Evolutionary conservation across 371 early-diverging fungal genomes (phyloP), one percentile per base, ranked within the genome.

Genomic region (Entomophthora muscae): DNA sequence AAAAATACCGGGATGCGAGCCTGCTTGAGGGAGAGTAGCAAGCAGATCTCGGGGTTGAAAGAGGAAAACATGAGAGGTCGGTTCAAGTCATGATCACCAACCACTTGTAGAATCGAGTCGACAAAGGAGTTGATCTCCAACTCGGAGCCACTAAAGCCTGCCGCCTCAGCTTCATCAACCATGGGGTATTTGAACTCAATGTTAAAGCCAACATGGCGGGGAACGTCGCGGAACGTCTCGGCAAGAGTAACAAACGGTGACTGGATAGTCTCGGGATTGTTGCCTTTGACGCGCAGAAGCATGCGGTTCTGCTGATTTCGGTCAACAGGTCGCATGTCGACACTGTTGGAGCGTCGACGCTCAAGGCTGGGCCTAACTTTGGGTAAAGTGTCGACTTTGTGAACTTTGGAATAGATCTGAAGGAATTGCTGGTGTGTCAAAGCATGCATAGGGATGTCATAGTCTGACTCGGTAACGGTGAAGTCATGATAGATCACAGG

Each of bases 171-270:
- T 68, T 96, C 95, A 64, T 90, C 85, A 22, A 83, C 72, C 81
- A 87, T 83, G 0, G 98, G 96, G 67, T 98, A 97, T 72, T 98
- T 98, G 67, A 98, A 82, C 72, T 98, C 99, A 63, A 98, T 86
- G 66, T 98, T 95, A 67, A 95, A 91, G 5, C 94, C 97, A 12
- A 88, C 80, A 3, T 75, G 64, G 13, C 73, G 69, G 0, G 95
- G 94, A 3, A 92, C 86, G 24, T 76, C 83, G 77, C 80, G 80
- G 61, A 92, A 76, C 23, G 86, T 79, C 23, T 90, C 89, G 42
- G 77, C 79, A 32, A 95, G 73, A 1, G 92, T 93, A 0, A 89
- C 80, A 68, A 91, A 90, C 0, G 91, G 86, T 0, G 80, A 83
- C 65, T 84, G 87, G 63, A 93, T 88, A 1, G 78, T 82, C 32